These are phyloP conservation scores for Coprinopsis sp. DNA, from an alignment of 768 basidiomycete species.

Conservation along the genomic window DNA sequence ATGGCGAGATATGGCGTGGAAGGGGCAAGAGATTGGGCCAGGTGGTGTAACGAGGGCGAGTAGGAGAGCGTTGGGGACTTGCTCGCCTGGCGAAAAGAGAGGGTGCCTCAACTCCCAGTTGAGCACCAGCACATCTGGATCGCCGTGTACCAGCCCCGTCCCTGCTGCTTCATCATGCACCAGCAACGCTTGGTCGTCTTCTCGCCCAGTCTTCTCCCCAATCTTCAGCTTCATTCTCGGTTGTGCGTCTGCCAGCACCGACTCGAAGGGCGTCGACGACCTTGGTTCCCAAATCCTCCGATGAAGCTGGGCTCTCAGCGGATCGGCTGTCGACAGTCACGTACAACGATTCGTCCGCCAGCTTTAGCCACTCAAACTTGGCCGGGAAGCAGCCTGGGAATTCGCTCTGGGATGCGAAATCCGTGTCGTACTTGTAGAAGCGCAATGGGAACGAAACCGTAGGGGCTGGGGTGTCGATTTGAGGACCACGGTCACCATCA, in stretches of 20 bases:
- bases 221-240: neutral
- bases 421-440: conserved; percentile 13
- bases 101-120: conserved; percentile 50
- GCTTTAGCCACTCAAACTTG: conserved; percentile 17
- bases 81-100: conserved; percentile 31
- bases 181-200: neutral
- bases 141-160: conserved; percentile 49
- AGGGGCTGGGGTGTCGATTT: no score
- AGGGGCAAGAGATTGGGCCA: conserved; percentile 43
- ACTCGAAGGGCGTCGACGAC: neutral
- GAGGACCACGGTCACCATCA: no score
- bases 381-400: conserved; percentile 21
- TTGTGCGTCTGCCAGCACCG: conserved; percentile 1
- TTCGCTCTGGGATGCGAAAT: conserved; percentile 17
- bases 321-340: conserved; percentile 10
- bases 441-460: conserved; percentile 1
- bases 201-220: neutral
- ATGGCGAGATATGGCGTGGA: neutral
- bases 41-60: conserved; percentile 47
- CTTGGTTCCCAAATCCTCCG: neutral
- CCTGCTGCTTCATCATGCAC: neutral
- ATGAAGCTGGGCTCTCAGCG: neutral
- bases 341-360: conserved; percentile 17
- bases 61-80: conserved; percentile 39
- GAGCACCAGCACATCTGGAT: conserved; percentile 51